Evolutionary conservation across 2,329 filamentous ascomycete species (phyloP).

Genomic region (Metarhizium guizhouense): DNA sequence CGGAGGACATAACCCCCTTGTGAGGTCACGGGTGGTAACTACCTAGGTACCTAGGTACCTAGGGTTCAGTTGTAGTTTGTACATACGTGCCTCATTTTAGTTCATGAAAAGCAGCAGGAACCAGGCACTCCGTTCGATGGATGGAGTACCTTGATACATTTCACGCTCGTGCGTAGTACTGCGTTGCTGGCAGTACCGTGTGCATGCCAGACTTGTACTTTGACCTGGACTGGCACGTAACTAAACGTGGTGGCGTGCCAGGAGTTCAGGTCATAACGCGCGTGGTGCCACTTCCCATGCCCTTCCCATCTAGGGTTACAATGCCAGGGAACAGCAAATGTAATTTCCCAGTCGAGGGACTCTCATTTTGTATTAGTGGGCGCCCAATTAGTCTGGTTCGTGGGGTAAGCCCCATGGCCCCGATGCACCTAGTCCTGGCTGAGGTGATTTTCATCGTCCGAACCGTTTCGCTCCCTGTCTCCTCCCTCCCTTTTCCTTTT

Average conservation of each 20-base stretch:
- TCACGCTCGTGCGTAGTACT: too few relatives aligned
- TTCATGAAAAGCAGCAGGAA: not conserved
- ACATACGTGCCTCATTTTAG: too few relatives aligned
- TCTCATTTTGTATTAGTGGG: too few relatives aligned
- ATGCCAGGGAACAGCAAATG: slow-evolving; percentile 4
- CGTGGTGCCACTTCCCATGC: not conserved
- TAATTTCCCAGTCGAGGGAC: not conserved
- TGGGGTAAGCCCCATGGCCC: not conserved
- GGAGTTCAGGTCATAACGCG: slow-evolving; percentile 4
- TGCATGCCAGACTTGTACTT: slow-evolving; percentile 5
- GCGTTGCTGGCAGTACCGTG: not conserved
- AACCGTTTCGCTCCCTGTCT: not conserved
- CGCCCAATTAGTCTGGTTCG: not conserved
- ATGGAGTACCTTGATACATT: not conserved
- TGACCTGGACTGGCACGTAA: not conserved
- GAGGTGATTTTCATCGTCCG: not conserved
- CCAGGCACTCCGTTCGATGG: not conserved
- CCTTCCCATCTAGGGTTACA: not conserved
- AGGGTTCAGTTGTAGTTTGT: too few relatives aligned
- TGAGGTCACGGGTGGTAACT: too few relatives aligned
- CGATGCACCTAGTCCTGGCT: not conserved
- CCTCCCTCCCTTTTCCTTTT: slow-evolving; percentile 13
- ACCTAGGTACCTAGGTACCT: too few relatives aligned
- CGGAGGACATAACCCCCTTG: too few relatives aligned
- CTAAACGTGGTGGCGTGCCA: slow-evolving; percentile 2